Evolutionary conservation across 1,284 basidiomycete species (phyloP), one percentile per base, ranked within the genome.

Genomic region (Schizopora paradoxa): DNA sequence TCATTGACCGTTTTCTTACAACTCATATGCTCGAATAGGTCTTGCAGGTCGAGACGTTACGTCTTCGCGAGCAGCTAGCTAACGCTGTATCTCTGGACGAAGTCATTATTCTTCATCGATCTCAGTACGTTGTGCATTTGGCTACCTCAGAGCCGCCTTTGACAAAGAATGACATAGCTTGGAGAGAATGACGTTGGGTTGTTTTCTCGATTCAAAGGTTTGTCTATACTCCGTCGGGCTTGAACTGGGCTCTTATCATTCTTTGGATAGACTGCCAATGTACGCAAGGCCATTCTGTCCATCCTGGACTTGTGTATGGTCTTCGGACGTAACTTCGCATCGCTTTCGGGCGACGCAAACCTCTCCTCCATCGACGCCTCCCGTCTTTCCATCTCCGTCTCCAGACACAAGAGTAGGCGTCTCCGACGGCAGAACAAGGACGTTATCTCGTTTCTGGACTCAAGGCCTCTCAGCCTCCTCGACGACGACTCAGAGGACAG

Each of bases 221-320:
- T 38, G 77, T 63, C 35, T 36, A 16, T 26, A 8, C 19, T 26
- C n/a, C 21, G 11, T 37, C 11, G 3, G 18, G 8, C 38, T 43
- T 22, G 38, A 14, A 22, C 25, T 32, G 18, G n/a, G 21, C 22
- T 43, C 4, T 18, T 7, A 35, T 41, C 40, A 19, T 43, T 36
- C 10, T 19, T n/a, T 13, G 23, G 10, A 40, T 38, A 87, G 82
- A 82, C 80, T 7, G 68, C 73, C 1, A 69, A 79, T 7, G 66
- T 89, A 11, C 76, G 79, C 55, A 75, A 76, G 43, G 72, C 79
- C 10, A 73, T 91, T 36, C 53, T 82, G 19, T 77, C 78, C 4
- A 74, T 90, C 45, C 69, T 92, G 29, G 85, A 91, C 60, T 78
- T 89, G 67, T 73, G 76, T 28, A 64, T 88, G 3, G 72, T 77